These are phyloP conservation scores for Aspergillus novoparasiticus DNA, from an alignment of 2,329 filamentous ascomycete genomes.

Conservation along the genomic window DNA sequence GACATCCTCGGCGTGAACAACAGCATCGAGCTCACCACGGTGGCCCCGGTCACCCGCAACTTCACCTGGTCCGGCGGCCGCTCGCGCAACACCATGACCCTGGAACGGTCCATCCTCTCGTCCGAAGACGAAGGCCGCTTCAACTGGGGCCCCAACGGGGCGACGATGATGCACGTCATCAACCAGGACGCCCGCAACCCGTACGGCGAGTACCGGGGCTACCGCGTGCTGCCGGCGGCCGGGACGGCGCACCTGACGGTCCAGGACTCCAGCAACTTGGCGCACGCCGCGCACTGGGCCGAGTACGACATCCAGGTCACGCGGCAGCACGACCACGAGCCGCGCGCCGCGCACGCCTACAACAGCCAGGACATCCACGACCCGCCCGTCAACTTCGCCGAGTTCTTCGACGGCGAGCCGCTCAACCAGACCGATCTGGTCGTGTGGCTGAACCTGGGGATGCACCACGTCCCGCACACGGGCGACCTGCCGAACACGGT, in stretches of 20 bases:
- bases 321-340: constrained; percentile 5
- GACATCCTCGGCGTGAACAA: constrained; percentile 18
- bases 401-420: constrained; percentile 16
- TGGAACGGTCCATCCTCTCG: too few relatives aligned
- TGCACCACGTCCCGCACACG: constrained; percentile 61
- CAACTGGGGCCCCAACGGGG: too few relatives aligned
- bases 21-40: constrained; percentile 14
- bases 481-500: constrained; percentile 35
- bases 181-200: too few relatives aligned
- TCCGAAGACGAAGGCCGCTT: too few relatives aligned
- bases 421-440: constrained; percentile 35
- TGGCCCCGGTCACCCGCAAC: constrained; percentile 12
- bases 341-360: too few relatives aligned
- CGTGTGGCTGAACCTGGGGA: constrained; percentile 59
- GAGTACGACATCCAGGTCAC: constrained; percentile 18
- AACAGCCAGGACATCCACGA: constrained; percentile 18
- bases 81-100: too few relatives aligned
- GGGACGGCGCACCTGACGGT: too few relatives aligned
- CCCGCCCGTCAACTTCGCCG: constrained; percentile 14
- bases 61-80: constrained; percentile 15
- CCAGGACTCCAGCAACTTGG: too few relatives aligned
- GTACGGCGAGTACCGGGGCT: too few relatives aligned
- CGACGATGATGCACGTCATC: too few relatives aligned
- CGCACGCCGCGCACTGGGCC: constrained; percentile 14
- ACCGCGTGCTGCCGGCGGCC: too few relatives aligned